Conservation (phyloP, 306 rosid genomes). For the Citrullus amarus region DNA sequence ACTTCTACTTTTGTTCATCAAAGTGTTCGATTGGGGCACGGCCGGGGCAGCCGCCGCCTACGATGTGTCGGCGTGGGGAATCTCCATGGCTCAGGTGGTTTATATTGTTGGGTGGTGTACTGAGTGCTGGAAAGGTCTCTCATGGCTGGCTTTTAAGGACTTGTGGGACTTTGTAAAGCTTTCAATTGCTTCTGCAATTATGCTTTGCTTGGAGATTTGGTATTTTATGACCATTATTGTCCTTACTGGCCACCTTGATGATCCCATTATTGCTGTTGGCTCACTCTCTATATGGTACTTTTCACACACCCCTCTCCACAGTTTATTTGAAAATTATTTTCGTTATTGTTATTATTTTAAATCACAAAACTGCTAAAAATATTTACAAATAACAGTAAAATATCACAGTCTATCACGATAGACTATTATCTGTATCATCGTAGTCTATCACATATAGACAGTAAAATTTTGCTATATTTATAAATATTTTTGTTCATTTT, state of each 20-base stretch:
- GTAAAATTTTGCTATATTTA: too few species aligned
- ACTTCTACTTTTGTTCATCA: constrained; percentile 35
- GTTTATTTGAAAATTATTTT: too few species aligned
- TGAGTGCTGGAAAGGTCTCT: constrained; percentile 82
- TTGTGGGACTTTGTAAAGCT: constrained; percentile 70
- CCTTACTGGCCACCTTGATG: constrained; percentile 87
- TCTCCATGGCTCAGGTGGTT: constrained; percentile 51
- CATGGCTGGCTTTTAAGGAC: constrained; percentile 76
- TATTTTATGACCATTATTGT: constrained; percentile 92
- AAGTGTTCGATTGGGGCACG: constrained; percentile 57
- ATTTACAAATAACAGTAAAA: too few species aligned
- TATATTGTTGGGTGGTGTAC: constrained; percentile 72
- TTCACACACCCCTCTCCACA: background rate
- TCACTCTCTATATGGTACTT: constrained; percentile 85
- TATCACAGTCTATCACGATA: too few species aligned
- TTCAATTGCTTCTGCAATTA: constrained; percentile 81
- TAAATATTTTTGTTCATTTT: too few species aligned
- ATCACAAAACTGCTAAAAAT: too few species aligned
- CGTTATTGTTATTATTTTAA: too few species aligned
- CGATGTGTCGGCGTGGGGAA: constrained; percentile 59
- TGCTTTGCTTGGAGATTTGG: constrained; percentile 97
- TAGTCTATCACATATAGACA: too few species aligned
- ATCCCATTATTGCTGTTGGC: constrained; percentile 85
- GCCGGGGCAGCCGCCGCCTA: constrained; percentile 77
- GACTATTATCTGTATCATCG: too few species aligned